Base-by-base conservation (phyloP, 2,329 filamentous ascomycete genomes). In the Claviceps monticola region DNA sequence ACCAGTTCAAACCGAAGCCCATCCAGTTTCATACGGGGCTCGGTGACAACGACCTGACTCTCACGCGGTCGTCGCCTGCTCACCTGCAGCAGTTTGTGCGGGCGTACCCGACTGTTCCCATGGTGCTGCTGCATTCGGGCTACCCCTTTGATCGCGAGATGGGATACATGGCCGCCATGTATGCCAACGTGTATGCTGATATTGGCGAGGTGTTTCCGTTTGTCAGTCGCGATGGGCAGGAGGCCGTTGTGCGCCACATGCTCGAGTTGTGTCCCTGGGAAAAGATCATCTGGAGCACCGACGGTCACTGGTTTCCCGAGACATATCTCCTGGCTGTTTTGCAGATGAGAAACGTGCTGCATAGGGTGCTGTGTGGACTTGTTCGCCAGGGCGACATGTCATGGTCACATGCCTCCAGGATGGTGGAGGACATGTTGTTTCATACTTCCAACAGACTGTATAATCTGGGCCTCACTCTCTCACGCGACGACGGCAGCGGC, bases 1-100 rank as follows among this genome's bases (percentile, higher is more conserved):
- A 34, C 1, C 29, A 34, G 9, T 9, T 34, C 4, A 34, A 34
- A 4, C 9, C 29, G 52, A 93, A 91, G 62, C 86, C 87, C 0
- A 71, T 94, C 13, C 88, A 94, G 60, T 85, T 95, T 56, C 88
- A 94, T 60, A 93, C 86, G 0, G 87, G 87, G 0, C 73, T 93
- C 0, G 87, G 88, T 1, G 88, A 93, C 61, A 86, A 83, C 57
- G 87, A 93, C 59, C 84, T 93, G 49, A 77, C 73, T 4, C 70
- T 94, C 26, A 69, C 79, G 2, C 77, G 76, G 49, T 78, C 86
- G 0, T 91, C 88, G 43, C 87, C 88, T 0, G 79, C 86, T 0
- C 82, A 86, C 58, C 69, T 95, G 23, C 86, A 94, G 60, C 69
- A 74, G 0, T 78, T 94, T 53, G 87, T 93, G 57, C 76, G 81